These are phyloP conservation scores for Mycena albidolilacea DNA, from an alignment of 768 basidiomycete species.

Conservation along the genomic window DNA sequence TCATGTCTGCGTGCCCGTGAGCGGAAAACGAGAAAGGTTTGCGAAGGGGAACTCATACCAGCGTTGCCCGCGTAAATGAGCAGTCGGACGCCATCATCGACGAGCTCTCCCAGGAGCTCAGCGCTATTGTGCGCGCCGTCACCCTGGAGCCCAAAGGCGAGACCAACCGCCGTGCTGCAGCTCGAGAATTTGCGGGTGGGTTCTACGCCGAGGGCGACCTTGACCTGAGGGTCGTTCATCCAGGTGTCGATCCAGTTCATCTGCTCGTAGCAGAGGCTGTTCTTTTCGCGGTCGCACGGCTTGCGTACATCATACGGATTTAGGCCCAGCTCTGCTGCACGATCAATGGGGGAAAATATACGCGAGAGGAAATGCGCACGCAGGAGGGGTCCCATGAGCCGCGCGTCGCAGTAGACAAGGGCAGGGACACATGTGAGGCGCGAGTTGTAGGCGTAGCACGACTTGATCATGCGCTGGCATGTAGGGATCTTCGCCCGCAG, in stretches of 20 bases:
- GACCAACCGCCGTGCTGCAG: constrained; percentile 87
- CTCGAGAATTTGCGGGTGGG: constrained; percentile 70
- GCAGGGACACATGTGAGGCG: constrained; percentile 81
- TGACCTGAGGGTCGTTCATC: constrained; percentile 85
- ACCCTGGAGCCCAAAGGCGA: constrained; percentile 84
- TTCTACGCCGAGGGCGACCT: constrained; percentile 84
- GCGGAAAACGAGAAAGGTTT: constrained; percentile 24
- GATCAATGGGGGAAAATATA: constrained; percentile 1
- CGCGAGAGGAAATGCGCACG: constrained; percentile 59
- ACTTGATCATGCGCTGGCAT: constrained; percentile 80
- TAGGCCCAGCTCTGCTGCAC: constrained; percentile 68
- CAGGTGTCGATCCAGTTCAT: constrained; percentile 91
- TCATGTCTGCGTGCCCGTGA: constrained; percentile 68
- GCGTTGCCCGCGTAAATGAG: constrained; percentile 95
- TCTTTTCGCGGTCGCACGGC: constrained; percentile 78
- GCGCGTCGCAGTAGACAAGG: constrained; percentile 82
- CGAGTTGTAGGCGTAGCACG: constrained; percentile 76
- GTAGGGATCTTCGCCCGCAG: constrained; percentile 76
- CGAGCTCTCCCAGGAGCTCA: constrained; percentile 80
- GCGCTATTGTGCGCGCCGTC: constrained; percentile 91
- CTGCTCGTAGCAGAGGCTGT: constrained; percentile 85
- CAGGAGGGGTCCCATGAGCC: constrained; percentile 78
- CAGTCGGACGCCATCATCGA: constrained; percentile 86
- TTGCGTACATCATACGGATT: constrained; percentile 93
- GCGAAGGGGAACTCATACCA: constrained; percentile 57